These are phyloP conservation scores for Phaeosphaeriaceae sp. DNA, from an alignment of 2,329 filamentous ascomycete genomes.

Conservation along the genomic window DNA sequence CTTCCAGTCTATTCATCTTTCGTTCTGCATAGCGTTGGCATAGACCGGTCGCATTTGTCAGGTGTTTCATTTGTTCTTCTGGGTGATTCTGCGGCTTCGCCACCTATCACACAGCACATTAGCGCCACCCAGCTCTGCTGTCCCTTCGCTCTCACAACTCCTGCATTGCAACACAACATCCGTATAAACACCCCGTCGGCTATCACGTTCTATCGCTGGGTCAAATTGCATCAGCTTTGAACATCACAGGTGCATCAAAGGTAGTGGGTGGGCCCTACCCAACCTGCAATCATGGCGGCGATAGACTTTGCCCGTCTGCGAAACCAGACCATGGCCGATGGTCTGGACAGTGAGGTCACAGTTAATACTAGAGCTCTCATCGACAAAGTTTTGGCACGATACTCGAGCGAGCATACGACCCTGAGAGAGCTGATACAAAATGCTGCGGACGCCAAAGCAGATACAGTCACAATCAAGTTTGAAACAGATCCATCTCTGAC, in stretches of 20 bases:
- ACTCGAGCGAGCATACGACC: slow-evolving; percentile 91
- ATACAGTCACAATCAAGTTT: slow-evolving; percentile 87
- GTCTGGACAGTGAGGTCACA: slow-evolving; percentile 95
- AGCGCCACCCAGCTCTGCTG: slow-evolving; percentile 1
- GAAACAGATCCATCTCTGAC: slow-evolving; percentile 86
- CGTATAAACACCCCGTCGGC: background rate
- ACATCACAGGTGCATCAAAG: background rate
- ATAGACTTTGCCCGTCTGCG: slow-evolving; percentile 73
- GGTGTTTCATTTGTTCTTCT: slow-evolving; percentile 27
- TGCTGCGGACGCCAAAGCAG: slow-evolving; percentile 94
- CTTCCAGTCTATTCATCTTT: slow-evolving; percentile 10
- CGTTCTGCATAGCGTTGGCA: slow-evolving; percentile 41
- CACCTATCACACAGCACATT: slow-evolving; percentile 25
- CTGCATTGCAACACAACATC: background rate
- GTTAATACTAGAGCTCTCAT: slow-evolving; percentile 97
- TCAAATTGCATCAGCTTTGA: background rate
- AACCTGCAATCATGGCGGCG: slow-evolving; percentile 33
- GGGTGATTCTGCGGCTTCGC: slow-evolving; percentile 29
- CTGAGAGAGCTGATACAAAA: slow-evolving; percentile 96
- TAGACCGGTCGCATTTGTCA: slow-evolving; percentile 26
- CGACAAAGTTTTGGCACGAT: slow-evolving; percentile 95
- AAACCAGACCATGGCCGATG: slow-evolving; percentile 86
- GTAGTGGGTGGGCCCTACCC: background rate
- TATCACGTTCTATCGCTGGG: background rate
- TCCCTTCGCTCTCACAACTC: background rate